Percentiles rank a stretch among this genome's conserved stretches.
These are phyloP conservation scores for Gentiana dahurica DNA, from an alignment of 257 asterid genomes.

Conservation along the genomic window DNA sequence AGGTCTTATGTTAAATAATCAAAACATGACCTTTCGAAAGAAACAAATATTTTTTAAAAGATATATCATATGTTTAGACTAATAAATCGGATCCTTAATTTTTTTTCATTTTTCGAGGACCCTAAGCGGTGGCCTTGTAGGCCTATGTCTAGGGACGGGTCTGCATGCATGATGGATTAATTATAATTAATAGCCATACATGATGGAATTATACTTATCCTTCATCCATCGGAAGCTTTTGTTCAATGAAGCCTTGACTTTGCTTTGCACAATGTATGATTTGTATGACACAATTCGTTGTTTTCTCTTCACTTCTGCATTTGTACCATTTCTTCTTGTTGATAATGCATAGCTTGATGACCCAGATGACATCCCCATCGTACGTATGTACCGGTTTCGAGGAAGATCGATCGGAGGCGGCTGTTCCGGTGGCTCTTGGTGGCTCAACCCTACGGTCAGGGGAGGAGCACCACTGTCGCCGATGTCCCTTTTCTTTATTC, in stretches of 20 bases:
- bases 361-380: constrained; percentile 2
- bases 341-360: constrained; percentile 7
- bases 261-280: constrained; percentile 26
- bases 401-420: background rate
- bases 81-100: no score
- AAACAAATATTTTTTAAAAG: no score
- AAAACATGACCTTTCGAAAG: no score
- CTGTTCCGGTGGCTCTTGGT: constrained; percentile 12
- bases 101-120: no score
- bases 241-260: constrained; percentile 30
- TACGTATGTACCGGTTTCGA: background rate
- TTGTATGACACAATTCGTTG: constrained; percentile 30
- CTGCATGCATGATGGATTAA: no score
- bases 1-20: no score
- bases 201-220: constrained; percentile 23
- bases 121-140: no score
- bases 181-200: constrained; percentile 19
- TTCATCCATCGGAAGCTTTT: constrained; percentile 36
- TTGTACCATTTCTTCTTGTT: background rate
- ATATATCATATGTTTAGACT: no score
- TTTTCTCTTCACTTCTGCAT: constrained; percentile 22
- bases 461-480: no score
- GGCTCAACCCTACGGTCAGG: no score
- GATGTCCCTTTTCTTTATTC: no score
- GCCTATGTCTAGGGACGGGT: no score